Evolutionary conservation across 148 eudicot species (phyloP).

Genomic region (Chenopodium suecicum): DNA sequence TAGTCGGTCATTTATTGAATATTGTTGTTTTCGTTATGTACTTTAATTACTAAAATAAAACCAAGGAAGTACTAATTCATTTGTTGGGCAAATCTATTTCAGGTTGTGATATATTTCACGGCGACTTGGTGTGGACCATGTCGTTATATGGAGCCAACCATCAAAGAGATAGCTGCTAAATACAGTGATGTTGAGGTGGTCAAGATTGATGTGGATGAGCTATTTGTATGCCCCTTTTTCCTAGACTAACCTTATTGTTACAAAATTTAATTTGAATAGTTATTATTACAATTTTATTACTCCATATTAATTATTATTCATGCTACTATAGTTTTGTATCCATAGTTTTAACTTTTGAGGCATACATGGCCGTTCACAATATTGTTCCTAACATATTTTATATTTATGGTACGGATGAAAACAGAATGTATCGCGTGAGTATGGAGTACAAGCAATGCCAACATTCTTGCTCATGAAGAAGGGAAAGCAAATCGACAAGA

Average conservation of each 20-base stretch:
- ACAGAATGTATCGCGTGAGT: constrained; percentile 51
- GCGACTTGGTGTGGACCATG: constrained; percentile 88
- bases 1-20: too few species aligned
- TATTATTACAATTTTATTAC: too few species aligned
- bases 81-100: not conserved
- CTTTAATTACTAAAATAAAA: too few species aligned
- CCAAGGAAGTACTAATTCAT: too few species aligned
- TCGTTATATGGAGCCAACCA: constrained; percentile 47
- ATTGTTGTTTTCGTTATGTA: too few species aligned
- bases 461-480: constrained; percentile 46
- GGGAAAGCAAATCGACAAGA: constrained; percentile 46
- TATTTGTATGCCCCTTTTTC: constrained; percentile 48
- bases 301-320: too few species aligned
- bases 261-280: too few species aligned
- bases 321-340: too few species aligned
- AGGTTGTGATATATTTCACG: constrained; percentile 50
- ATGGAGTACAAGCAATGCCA: constrained; percentile 45
- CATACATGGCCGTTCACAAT: too few species aligned
- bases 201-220: constrained; percentile 83
- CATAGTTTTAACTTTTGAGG: too few species aligned
- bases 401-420: not conserved
- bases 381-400: not conserved
- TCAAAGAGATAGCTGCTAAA: constrained; percentile 53
- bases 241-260: too few species aligned
- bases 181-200: constrained; percentile 59